Base-by-base conservation (phyloP, 202 grass and related monocot genomes). In the Setaria italica region DNA sequence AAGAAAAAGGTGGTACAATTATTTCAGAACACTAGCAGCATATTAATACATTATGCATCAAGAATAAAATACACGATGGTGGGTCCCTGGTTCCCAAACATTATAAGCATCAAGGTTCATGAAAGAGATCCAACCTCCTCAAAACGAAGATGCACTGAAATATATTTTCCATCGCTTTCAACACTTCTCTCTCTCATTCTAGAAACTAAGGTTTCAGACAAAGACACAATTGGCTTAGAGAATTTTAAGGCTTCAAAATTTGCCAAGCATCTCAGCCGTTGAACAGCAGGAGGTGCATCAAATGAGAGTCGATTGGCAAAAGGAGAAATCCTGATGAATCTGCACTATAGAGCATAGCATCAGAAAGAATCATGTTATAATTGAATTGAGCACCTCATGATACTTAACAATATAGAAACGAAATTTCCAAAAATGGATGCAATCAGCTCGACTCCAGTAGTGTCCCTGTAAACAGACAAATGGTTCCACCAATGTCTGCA, bases 61-160 rank as follows among this genome's bases (percentile, higher is more conserved):
- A 19, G 51, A 82, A 15, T 43, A 19, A 70, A 32, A 57, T 59
- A 5, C 34, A 70, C 41, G 53, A 81, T 16, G 50, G 7, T 30
- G 35, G 50, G 70, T 57, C 37, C 64, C 37, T 81, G 35, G 21
- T 57, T 69, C 37, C 37, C 65, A 70, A 82, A 70, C 10, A 46
- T 41, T 46, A 70, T 57, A 82, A 12, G 3, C 2, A 33, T 76
- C 14, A 51, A 84, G 13, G 87, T 87, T 33, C 30, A 80, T 9
- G 4, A 64, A 76, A 74, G 70, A 90, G 65, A 73, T 77, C 43
- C 58, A 66, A 98, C 95, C 95, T 98, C 93, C 88, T 98, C 95
- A 80, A 98, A 98, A 68, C 95, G 95, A 83, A 98, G 89, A 98
- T 98, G 95, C 58, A 98, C 95, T n/a, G 95, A 85, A 45, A 98